Percentiles rank a stretch among this genome's conserved stretches.
phyloP scores from a whole-genome alignment of 495 filamentous ascomycete species.

The Trichoderma parareesei region DNA sequence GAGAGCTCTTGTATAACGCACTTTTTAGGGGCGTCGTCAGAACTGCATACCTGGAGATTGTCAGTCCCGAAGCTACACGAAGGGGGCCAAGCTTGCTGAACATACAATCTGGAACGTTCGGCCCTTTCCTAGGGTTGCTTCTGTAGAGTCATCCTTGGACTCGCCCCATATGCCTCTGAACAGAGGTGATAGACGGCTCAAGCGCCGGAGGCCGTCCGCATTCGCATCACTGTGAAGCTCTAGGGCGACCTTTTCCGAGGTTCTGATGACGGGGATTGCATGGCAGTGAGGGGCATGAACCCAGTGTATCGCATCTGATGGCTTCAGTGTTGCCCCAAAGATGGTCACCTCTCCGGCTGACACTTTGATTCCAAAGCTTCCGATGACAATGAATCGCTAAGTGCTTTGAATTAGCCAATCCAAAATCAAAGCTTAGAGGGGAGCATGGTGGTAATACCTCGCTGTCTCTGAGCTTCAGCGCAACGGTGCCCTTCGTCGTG shows the following conservation, averaged over 20 bases:
- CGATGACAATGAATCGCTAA: slow-evolving; percentile 60
- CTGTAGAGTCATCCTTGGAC: not conserved
- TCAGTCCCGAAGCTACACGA: slow-evolving; percentile 13
- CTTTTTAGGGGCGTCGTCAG: slow-evolving; percentile 35
- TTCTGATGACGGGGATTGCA: slow-evolving; percentile 64
- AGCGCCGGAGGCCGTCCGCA: slow-evolving; percentile 44
- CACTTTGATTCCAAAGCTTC: slow-evolving; percentile 67
- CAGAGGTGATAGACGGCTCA: slow-evolving; percentile 56
- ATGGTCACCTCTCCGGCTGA: slow-evolving; percentile 50
- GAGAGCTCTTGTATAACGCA: slow-evolving; percentile 50
- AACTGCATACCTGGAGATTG: slow-evolving; percentile 36
- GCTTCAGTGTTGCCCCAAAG: slow-evolving; percentile 55
- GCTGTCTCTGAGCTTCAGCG: slow-evolving; percentile 33
- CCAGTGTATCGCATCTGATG: slow-evolving; percentile 44
- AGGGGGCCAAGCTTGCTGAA: slow-evolving; percentile 11
- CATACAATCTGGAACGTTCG: slow-evolving; percentile 34
- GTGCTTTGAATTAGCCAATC: not conserved
- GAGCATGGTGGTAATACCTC: slow-evolving; percentile 28
- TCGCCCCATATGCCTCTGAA: slow-evolving; percentile 73
- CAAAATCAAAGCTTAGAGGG: not conserved
- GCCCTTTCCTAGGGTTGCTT: slow-evolving; percentile 11
- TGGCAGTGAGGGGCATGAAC: slow-evolving; percentile 71
- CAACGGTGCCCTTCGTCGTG: slow-evolving; percentile 26
- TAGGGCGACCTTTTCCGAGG: slow-evolving; percentile 40
- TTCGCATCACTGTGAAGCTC: slow-evolving; percentile 44